Evolutionary conservation across 106 monocot genomes (phyloP), one percentile per base, ranked within the genome.

Genomic region (Dactylorhiza incarnata): DNA sequence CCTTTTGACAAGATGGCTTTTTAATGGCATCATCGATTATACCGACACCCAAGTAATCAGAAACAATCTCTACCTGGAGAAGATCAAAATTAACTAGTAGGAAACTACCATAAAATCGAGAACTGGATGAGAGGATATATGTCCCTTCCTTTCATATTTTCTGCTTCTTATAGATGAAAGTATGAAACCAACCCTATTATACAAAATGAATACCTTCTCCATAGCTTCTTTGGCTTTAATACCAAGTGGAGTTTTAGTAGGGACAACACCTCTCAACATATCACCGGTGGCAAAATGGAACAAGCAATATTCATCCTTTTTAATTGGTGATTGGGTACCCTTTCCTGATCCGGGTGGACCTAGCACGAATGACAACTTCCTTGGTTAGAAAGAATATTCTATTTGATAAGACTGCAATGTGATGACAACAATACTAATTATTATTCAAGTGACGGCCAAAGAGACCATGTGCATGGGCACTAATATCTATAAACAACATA

Each of bases 281-380:
- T 99, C 97, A 78, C 97, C 97, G 52, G 97, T 99, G 54, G 97
- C 97, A 80, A 99, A 83, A 77, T 99, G 97, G 70, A 94, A 99
- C 73, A 99, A 85, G 84, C 94, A 99, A 71, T 84, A 99, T 43
- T 99, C 94, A 53, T 99, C 97, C 82, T 94, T 99, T 76, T 94
- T 94, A 25, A 99, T 85, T 23, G 97, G 97, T n/a, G 97, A 99
- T 45, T 99, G 97, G 0, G 97, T 99, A 20, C 97, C 97, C 77
- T 99, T 99, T 80, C 97, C 97, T 68, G 89, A 99, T 73, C 97
- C 94, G 9, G 93, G 97, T 75, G 97, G 97, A 82, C 97, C 97
- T 99, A 83, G 23, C 6, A 74, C 11, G 49, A 47, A 48, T 1
- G 29, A 29, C 2, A 29, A 29, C n/a, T n/a, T n/a, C n/a, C n/a